phyloP scores from a whole-genome alignment of 192 early-diverging fungal genomes.

The Globomyces pollinis-pini region DNA sequence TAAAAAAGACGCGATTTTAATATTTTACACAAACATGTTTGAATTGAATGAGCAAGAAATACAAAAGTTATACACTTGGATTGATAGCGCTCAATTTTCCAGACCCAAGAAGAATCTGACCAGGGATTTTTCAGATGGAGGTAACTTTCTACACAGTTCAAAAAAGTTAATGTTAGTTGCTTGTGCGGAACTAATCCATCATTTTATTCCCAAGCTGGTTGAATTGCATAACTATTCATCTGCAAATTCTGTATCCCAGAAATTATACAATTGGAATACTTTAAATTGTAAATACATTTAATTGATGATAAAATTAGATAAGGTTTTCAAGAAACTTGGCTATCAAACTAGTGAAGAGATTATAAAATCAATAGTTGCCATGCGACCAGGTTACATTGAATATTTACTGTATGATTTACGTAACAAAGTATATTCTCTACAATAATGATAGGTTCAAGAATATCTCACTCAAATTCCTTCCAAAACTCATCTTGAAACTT shows the following conservation, averaged over 20 bases:
- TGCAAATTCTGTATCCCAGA: conserved; percentile 40
- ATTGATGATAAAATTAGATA: conserved; percentile 25
- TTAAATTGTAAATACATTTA: conserved; percentile 48
- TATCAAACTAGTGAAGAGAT: conserved; percentile 31
- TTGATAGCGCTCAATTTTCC: conserved; percentile 43
- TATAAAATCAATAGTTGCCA: conserved; percentile 33
- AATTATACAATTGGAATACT: conserved; percentile 53
- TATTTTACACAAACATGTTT: conserved; percentile 12
- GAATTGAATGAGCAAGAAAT: conserved; percentile 27
- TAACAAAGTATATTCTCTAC: conserved; percentile 23
- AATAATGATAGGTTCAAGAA: conserved; percentile 14
- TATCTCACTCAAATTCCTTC: neutral
- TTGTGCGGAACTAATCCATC: conserved; percentile 38
- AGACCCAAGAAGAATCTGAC: conserved; percentile 45
- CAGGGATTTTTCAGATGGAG: conserved; percentile 48
- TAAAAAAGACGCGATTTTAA: neutral
- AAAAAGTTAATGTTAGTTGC: no score
- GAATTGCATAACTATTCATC: conserved; percentile 49
- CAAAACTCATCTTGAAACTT: neutral
- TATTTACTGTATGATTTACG: conserved; percentile 35
- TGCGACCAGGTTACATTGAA: conserved; percentile 41
- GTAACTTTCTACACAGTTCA: conserved; percentile 31
- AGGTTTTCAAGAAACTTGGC: conserved; percentile 39
- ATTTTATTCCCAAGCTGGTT: conserved; percentile 44
- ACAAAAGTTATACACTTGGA: conserved; percentile 33